These are phyloP conservation scores for Thraustochytrium sp. DNA, from an alignment of 352 stramenopile genomes.

Conservation along the genomic window DNA sequence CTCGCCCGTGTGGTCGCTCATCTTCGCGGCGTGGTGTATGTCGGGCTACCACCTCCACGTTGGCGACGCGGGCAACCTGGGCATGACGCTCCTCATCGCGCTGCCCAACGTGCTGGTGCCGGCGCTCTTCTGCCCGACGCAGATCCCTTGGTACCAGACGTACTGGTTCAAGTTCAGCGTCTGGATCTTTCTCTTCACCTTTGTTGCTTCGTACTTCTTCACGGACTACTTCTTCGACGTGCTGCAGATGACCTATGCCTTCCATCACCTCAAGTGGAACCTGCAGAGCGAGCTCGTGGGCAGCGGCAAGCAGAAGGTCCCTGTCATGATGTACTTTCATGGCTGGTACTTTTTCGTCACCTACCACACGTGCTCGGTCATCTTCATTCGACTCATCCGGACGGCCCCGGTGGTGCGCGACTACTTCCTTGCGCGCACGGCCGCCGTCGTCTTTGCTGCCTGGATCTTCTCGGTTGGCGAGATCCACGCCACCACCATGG, in stretches of 20 bases:
- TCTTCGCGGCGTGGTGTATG: constrained; percentile 6
- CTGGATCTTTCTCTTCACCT: constrained; percentile 74
- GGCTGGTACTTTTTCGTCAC: constrained; percentile 45
- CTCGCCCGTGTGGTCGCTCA: constrained; percentile 34
- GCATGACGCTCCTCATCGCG: constrained; percentile 8
- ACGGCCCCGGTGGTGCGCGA: constrained; percentile 11
- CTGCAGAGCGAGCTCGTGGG: constrained; percentile 25
- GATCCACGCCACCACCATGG: constrained; percentile 38
- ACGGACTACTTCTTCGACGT: constrained; percentile 83
- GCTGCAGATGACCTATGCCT: constrained; percentile 72
- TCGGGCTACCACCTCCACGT: constrained; percentile 25
- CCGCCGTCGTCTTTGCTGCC: background rate
- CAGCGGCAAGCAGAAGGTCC: background rate
- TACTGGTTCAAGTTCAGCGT: constrained; percentile 73
- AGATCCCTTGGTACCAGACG: constrained; percentile 50
- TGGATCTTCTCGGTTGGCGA: constrained; percentile 20
- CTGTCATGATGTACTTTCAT: constrained; percentile 45
- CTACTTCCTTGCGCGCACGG: background rate
- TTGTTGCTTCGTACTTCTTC: constrained; percentile 82
- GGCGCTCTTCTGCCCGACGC: constrained; percentile 10
- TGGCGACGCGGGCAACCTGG: constrained; percentile 40
- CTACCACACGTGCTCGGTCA: constrained; percentile 38
- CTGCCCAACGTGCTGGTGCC: constrained; percentile 44
- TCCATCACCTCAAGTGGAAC: constrained; percentile 55
- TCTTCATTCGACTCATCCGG: constrained; percentile 31